Base-by-base conservation (phyloP, 2,329 filamentous ascomycete species). In the Dactylellina sp. region DNA sequence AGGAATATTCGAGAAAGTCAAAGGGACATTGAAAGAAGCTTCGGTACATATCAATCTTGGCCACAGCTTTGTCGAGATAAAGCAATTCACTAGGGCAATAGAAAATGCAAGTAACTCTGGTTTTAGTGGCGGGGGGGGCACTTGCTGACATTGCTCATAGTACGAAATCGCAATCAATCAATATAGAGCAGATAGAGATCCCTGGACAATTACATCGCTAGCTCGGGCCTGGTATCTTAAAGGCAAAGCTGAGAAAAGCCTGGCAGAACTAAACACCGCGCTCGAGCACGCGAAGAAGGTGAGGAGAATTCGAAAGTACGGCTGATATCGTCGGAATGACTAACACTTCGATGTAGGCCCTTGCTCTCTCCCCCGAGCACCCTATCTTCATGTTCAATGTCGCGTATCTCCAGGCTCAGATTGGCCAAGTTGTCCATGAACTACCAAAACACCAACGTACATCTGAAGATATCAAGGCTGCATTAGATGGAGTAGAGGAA, bases 321-420 rank as follows among this genome's bases (percentile, higher is more conserved):
- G 5, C 3, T 16, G 52, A 61, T 7, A 25, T n/a, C 24, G 4
- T 40, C 12, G 28, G 20, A 18, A 2, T 37, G 11, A 12, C 63
- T 65, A 61, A 75, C 37, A n/a, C 32, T 35, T 11, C 7, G 20
- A 22, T 14, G 1, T 32, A 90, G 86, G 92, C 94, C 24, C 87
- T 96, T 16, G 87, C 88, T 63, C 86, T 91, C 62, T 89, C 91
- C 0, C 91, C 93, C 0, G 91, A 95, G 2, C 92, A 96, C 78
- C 86, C 93, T 28, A 92, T 97, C 81, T 92, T 95, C 81, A 92
- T 95, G 81, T 99, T 99, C 86, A 99, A 99, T 79, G 91, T 99
- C 25, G 95, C 95, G 0, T 99, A 97, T 79, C 92, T 98, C 25
- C 95, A 98, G 80, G 96, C 97, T 75, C 93, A 97, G 81, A 89